A percentile compares a stretch with the other conserved stretches of the same genome.
These are phyloP conservation scores for Limonium bicolor DNA, from an alignment of 148 eudicot genomes.

Conservation along the genomic window DNA sequence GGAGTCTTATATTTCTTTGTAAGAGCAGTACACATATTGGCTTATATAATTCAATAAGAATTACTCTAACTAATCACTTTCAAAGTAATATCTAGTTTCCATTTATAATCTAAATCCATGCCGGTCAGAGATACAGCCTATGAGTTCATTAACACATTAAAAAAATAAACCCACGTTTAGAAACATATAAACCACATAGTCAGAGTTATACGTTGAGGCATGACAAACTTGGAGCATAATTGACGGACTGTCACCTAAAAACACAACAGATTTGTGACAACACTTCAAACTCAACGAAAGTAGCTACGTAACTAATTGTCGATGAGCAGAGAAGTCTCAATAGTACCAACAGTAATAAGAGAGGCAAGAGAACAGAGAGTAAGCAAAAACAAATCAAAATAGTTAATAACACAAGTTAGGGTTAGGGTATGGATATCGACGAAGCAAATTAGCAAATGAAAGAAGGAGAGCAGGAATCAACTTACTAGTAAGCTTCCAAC, in stretches of 20 bases:
- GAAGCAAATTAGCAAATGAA: too few relatives aligned
- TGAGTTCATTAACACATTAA: constrained; percentile 7
- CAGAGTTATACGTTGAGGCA: constrained; percentile 54
- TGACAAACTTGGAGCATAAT: constrained; percentile 84
- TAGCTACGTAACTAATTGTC: constrained; percentile 74
- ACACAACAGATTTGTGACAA: constrained; percentile 52
- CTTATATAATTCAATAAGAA: too few relatives aligned
- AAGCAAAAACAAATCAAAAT: too few relatives aligned
- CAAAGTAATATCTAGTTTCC: background rate
- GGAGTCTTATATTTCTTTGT: constrained; percentile 18
- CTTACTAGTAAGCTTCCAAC: too few relatives aligned
- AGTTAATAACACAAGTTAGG: too few relatives aligned
- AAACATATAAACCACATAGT: constrained; percentile 14
- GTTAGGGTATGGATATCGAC: too few relatives aligned
- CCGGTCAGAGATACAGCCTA: constrained; percentile 42
- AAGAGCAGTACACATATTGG: background rate
- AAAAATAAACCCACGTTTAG: constrained; percentile 9
- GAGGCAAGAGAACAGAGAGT: too few relatives aligned
- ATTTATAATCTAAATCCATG: constrained; percentile 31
- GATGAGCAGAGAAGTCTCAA: constrained; percentile 33
- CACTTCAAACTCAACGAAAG: constrained; percentile 63
- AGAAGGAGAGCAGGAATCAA: too few relatives aligned
- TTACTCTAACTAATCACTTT: background rate
- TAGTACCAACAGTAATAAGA: too few relatives aligned
- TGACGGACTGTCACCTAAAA: constrained; percentile 63